Base-by-base conservation (phyloP, 352 stramenopile species). In the Globisporangium recalcitrans region DNA sequence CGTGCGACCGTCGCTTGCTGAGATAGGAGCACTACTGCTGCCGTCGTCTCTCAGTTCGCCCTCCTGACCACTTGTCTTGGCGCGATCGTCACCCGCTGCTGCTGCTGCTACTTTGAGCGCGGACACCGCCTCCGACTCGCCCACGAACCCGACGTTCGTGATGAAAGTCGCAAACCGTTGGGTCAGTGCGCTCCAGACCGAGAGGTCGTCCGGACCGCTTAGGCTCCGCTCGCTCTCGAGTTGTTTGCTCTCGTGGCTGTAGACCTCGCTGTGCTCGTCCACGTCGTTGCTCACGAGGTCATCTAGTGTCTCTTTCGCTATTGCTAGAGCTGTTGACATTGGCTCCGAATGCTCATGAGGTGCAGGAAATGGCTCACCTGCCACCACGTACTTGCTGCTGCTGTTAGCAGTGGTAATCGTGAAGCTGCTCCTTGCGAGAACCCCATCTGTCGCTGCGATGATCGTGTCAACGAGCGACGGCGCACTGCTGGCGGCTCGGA, bases 181-280 rank as follows among this genome's bases (percentile, higher is more conserved):
- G 4, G n/a, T 26, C 24, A 64, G 19, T 1, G 27, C 19, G 32
- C n/a, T 51, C 48, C 48, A 58, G 0, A 10, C 8, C 19, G 19
- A 24, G 7, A 16, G 49, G 9, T 52, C 47, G 10, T 36, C 26
- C 3, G 14, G 26, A 1, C 48, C 21, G 24, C 5, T 40, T 7
- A 22, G 9, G 14, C 46, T 57, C 19, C n/a, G 14, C 14, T 27
- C 36, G 36, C 19, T 36, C 7, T 16, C 26, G 1, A 24, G 26
- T 22, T 4, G 19, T n/a, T 21, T 52, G 54, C 10, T 42, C 0
- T 42, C 24, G 24, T 63, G 19, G 3, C 26, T 27, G 47, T 63
- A 58, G 31, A 57, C 21, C 44, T 63, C 47, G 16, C 58, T 63
- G 21, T 32, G 47, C 10, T 52, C 48, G 27, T 64, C 58, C 1